Evolutionary conservation across 2,329 filamentous ascomycete genomes (phyloP).

Genomic region (Penicillium sp.): DNA sequence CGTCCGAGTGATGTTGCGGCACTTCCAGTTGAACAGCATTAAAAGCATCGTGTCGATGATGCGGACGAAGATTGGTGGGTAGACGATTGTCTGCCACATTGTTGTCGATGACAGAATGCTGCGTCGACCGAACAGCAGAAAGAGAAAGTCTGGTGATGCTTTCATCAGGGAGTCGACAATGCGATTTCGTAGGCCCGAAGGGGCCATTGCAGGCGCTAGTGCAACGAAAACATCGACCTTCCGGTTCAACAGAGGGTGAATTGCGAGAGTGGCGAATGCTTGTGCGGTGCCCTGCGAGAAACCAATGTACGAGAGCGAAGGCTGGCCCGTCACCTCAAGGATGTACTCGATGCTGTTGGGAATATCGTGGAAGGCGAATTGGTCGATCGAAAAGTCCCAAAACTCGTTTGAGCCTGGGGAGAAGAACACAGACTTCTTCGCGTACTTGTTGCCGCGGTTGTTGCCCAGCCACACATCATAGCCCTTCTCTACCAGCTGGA

Average conservation of each 20-base stretch:
- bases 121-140: slow-evolving; percentile 84
- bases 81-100: slow-evolving; percentile 95
- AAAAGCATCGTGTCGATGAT: slow-evolving; percentile 75
- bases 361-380: slow-evolving; percentile 97
- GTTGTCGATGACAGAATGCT: slow-evolving; percentile 89
- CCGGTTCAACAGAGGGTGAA: slow-evolving; percentile 85
- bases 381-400: slow-evolving; percentile 98
- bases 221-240: slow-evolving; percentile 96
- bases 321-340: slow-evolving; percentile 72
- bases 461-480: slow-evolving; percentile 99
- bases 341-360: slow-evolving; percentile 93
- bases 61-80: slow-evolving; percentile 86
- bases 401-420: slow-evolving; percentile 73
- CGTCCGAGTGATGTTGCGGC: slow-evolving; percentile 72
- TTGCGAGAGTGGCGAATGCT: slow-evolving; percentile 87
- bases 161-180: slow-evolving; percentile 92
- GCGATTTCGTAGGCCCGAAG: slow-evolving; percentile 80
- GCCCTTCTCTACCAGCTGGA: slow-evolving; percentile 79
- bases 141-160: slow-evolving; percentile 85
- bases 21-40: slow-evolving; percentile 87
- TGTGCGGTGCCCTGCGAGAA: slow-evolving; percentile 97
- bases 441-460: slow-evolving; percentile 98
- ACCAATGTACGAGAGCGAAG: slow-evolving; percentile 88
- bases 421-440: slow-evolving; percentile 78
- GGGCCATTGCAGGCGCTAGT: slow-evolving; percentile 92